Conservation (phyloP, 1,284 basidiomycete species). For the Tilletia indica region DNA sequence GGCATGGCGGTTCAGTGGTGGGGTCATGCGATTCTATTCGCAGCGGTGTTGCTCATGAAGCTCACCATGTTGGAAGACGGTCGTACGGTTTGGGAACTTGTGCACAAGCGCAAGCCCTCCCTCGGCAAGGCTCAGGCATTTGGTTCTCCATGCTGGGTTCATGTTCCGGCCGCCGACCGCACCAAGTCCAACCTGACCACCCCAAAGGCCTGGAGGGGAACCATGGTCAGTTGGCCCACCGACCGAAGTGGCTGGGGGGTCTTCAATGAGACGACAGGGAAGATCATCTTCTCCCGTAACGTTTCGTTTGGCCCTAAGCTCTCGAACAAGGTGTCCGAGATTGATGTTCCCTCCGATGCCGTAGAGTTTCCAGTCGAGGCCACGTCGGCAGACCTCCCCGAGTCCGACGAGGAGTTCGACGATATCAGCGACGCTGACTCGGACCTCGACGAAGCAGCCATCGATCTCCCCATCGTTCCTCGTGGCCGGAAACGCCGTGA, state of each 20-base stretch:
- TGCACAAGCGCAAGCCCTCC: background rate
- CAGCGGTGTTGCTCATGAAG: background rate
- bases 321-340: background rate
- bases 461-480: background rate
- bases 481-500: background rate
- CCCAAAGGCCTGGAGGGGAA: background rate
- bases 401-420: background rate
- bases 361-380: background rate
- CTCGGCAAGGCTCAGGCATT: background rate
- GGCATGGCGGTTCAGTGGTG: background rate
- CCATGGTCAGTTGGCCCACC: too few species aligned
- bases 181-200: background rate
- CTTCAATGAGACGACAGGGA: background rate
- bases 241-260: background rate
- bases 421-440: background rate
- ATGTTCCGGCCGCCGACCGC: background rate
- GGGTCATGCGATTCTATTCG: background rate
- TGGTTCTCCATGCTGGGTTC: slow-evolving; percentile 4
- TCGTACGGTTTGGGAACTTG: background rate
- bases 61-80: background rate
- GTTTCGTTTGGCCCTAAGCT: background rate
- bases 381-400: background rate
- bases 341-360: background rate
- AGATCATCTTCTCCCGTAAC: background rate
- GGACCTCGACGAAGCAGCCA: background rate